These are phyloP conservation scores for Pestalotiopsis fici DNA, from an alignment of 2,329 filamentous ascomycete genomes.

Conservation along the genomic window DNA sequence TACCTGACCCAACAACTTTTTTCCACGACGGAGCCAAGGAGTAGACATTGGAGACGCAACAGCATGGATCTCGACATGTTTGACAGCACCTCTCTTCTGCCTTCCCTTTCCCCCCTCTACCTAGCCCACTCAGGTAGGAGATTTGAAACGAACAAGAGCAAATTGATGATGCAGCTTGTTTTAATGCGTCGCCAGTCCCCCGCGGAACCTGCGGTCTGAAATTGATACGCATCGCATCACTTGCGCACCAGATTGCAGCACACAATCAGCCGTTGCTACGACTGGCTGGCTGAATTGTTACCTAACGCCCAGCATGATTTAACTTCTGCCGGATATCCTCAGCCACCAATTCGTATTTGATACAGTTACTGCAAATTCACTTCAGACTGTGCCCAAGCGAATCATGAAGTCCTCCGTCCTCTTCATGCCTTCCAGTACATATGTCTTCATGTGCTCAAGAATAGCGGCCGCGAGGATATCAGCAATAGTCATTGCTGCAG, in stretches of 20 bases:
- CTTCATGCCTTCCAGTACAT: slow-evolving; percentile 1
- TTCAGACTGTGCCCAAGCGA: not conserved
- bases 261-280: slow-evolving; percentile 2
- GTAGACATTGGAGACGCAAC: not conserved
- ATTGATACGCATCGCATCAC: not conserved
- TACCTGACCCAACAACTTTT: not conserved
- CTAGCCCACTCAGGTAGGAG: not conserved
- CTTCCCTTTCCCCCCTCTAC: no score
- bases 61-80: not conserved
- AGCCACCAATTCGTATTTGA: not conserved
- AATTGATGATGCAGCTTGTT: not conserved
- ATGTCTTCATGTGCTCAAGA: not conserved
- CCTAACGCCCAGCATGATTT: not conserved
- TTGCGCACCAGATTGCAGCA: slow-evolving; percentile 3
- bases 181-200: slow-evolving; percentile 1
- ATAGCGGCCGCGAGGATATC: no score
- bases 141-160: not conserved
- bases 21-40: not conserved
- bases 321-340: not conserved
- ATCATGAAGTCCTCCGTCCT: not conserved
- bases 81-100: not conserved
- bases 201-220: slow-evolving; percentile 12
- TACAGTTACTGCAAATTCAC: not conserved
- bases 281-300: not conserved
- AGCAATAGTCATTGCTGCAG: not conserved